Percentiles rank a stretch among this genome's conserved stretches.
Evolutionary conservation across 2,329 filamentous ascomycete species (phyloP).

Genomic region (Thelonectria discophora): DNA sequence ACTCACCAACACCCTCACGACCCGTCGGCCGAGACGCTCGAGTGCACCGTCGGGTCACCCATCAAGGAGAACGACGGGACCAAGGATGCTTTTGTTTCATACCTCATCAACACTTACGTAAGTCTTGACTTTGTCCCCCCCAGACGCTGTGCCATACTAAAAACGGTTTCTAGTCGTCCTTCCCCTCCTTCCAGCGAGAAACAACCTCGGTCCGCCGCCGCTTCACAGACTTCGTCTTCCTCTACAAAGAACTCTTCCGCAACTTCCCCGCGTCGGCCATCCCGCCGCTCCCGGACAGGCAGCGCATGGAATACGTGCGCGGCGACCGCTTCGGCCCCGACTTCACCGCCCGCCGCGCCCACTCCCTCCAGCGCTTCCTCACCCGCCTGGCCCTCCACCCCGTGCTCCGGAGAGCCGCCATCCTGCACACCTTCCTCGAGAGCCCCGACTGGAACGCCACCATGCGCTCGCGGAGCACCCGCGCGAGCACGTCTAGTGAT

Average conservation of each 20-base stretch:
- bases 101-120: conserved; percentile 91
- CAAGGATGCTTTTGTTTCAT: conserved; percentile 96
- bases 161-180: conserved; percentile 74
- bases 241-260: conserved; percentile 87
- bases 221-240: conserved; percentile 97
- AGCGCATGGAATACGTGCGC: conserved; percentile 98
- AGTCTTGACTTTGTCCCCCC: conserved; percentile 18
- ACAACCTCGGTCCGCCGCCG: conserved; percentile 84
- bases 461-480: conserved; percentile 80
- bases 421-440: conserved; percentile 91
- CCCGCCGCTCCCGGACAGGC: conserved; percentile 95
- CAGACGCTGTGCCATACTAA: conserved; percentile 14
- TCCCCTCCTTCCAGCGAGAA: conserved; percentile 88
- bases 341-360: conserved; percentile 87
- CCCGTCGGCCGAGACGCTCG: conserved; percentile 76
- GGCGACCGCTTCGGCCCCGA: conserved; percentile 94
- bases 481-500: conserved; percentile 64
- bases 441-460: conserved; percentile 95
- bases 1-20: conserved; percentile 68
- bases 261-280: conserved; percentile 94
- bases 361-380: conserved; percentile 91
- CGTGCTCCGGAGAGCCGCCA: conserved; percentile 80
- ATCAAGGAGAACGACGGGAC: conserved; percentile 96
- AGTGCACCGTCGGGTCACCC: conserved; percentile 83
- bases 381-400: conserved; percentile 88